Evolutionary conservation across 192 early-diverging fungal species (phyloP).

Genomic region (Podila verticillata): DNA sequence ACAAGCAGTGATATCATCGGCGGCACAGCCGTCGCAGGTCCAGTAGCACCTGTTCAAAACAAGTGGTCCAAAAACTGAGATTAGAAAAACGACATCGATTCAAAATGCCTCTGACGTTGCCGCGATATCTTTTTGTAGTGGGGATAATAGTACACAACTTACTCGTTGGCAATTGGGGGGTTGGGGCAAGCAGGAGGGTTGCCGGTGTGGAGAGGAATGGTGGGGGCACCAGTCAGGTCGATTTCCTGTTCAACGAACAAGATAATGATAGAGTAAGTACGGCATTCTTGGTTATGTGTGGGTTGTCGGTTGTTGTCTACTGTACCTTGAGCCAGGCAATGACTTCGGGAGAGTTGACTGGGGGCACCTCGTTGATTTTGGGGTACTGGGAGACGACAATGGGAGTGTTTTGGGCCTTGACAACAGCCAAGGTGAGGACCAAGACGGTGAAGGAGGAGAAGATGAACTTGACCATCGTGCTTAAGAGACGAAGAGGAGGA

Average conservation of each 20-base stretch:
- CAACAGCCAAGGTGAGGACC: slow-evolving; percentile 16
- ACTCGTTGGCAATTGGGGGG: slow-evolving; percentile 16
- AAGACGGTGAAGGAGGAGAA: slow-evolving; percentile 21
- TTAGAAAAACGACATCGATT: background rate
- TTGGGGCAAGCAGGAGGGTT: slow-evolving; percentile 11
- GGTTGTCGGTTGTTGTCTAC: too few species aligned
- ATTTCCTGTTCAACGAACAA: slow-evolving; percentile 1
- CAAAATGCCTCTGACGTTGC: too few species aligned
- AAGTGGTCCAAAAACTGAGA: background rate
- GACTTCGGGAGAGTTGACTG: slow-evolving; percentile 15
- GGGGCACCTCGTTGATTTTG: slow-evolving; percentile 2
- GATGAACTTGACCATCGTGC: slow-evolving; percentile 27
- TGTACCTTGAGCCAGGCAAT: slow-evolving; percentile 23
- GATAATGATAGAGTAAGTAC: too few species aligned
- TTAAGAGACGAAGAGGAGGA: background rate
- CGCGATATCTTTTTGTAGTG: too few species aligned
- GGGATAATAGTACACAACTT: too few species aligned
- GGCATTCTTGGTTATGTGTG: too few species aligned
- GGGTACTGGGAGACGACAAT: slow-evolving; percentile 22
- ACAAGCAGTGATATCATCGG: slow-evolving; percentile 53
- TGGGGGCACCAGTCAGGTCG: slow-evolving; percentile 24
- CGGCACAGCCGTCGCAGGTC: slow-evolving; percentile 54
- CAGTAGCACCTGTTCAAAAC: slow-evolving; percentile 47
- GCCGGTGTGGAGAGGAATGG: slow-evolving; percentile 13
- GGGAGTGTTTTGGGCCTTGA: slow-evolving; percentile 20